Evolutionary conservation across 208 protist species (phyloP), one percentile per base, ranked within the genome.

Genomic region (Leishmania tarentolae): DNA sequence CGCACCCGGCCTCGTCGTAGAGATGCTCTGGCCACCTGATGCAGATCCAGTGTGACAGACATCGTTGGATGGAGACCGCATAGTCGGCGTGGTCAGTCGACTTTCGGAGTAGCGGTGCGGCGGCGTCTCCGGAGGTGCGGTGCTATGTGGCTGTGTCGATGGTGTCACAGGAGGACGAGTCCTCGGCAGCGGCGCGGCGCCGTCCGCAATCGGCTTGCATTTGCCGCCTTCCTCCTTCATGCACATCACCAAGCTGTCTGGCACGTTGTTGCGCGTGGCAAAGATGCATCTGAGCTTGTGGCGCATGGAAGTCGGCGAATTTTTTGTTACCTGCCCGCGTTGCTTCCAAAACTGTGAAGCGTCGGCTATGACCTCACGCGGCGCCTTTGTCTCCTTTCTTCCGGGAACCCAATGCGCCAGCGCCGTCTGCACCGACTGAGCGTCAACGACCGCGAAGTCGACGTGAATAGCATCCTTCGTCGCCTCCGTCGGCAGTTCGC

Each of bases 401-500:
- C 69, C 77, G 17, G 79, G 80, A 6, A 40, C 56, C 76, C 81
- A 83, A 40, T 63, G 66, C 68, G 57, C 66, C n/a, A 82, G 66
- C 13, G 66, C 56, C 21, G 40, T 56, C 35, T 19, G 35, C 11
- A 66, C 79, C 46, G 79, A 19, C 31, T 72, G 46, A 8, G 80
- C 72, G 24, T 88, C 82, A 0, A 97, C 86, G 31, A 96, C 80
- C 31, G 88, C 91, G 76, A 97, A 88, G 83, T 96, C 92, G n/a
- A 97, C 79, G 76, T 94, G 90, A 47, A 97, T 90, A 46, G 84
- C 79, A 56, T 97, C 94, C 56, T 87, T 84, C 15, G 91, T 94
- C 15, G 88, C 84, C 79, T 88, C 81, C 35, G 85, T 90, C 47
- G 91, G 92, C 82, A 94, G 63, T 46, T 83, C 71, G 28, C 83